Conservation (phyloP, 2,329 filamentous ascomycete genomes). For the Didymella lethalis region DNA sequence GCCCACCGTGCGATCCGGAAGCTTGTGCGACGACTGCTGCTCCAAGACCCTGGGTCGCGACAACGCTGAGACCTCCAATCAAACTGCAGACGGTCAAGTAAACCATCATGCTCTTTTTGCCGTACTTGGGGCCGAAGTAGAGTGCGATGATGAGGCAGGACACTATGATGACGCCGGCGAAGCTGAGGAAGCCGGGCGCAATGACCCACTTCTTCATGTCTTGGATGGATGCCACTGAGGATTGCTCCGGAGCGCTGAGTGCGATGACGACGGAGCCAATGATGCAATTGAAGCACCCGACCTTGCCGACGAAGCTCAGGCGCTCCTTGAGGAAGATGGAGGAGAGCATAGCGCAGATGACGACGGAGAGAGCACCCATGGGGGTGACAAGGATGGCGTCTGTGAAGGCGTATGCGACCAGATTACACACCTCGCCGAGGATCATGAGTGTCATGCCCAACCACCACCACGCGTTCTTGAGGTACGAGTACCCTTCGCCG, state of each 20-base stretch:
- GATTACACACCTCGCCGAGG: constrained; percentile 94
- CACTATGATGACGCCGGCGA: constrained; percentile 81
- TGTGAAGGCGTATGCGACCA: constrained; percentile 95
- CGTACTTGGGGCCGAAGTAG: constrained; percentile 85
- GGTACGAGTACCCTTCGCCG: constrained; percentile 94
- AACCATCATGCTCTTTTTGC: constrained; percentile 96
- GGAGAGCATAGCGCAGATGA: constrained; percentile 88
- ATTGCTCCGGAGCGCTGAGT: constrained; percentile 87
- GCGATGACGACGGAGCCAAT: constrained; percentile 93
- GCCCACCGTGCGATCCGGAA: constrained; percentile 70
- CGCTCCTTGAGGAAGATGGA: constrained; percentile 96
- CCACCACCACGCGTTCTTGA: constrained; percentile 98
- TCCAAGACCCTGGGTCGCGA: constrained; percentile 91
- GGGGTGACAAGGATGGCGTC: constrained; percentile 96
- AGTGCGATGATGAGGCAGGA: constrained; percentile 75
- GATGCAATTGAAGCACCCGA: constrained; percentile 95
- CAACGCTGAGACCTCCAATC: constrained; percentile 92
- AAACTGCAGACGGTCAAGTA: constrained; percentile 97
- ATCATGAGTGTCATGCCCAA: constrained; percentile 96
- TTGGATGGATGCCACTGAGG: constrained; percentile 85
- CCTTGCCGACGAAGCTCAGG: constrained; percentile 93
- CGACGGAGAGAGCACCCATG: constrained; percentile 87
- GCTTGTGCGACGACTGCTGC: constrained; percentile 89
- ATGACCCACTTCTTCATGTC: constrained; percentile 91
- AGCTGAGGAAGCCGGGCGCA: constrained; percentile 83